A percentile compares a stretch with the other conserved stretches of the same genome.
Evolutionary conservation across 2,329 filamentous ascomycete species (phyloP).

Genomic region (Balansia obtecta): DNA sequence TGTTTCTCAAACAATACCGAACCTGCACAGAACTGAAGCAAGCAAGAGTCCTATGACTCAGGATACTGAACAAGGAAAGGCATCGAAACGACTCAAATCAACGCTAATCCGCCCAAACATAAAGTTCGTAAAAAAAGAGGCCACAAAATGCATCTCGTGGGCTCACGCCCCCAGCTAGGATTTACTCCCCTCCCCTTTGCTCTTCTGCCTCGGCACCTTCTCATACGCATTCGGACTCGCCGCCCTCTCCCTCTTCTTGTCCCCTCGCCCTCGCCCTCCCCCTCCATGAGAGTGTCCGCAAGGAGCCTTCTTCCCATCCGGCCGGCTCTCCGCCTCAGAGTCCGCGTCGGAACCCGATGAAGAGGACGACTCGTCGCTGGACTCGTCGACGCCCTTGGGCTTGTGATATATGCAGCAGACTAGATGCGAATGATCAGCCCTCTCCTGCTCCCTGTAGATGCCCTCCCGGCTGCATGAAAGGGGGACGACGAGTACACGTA

Average conservation of each 20-base stretch:
- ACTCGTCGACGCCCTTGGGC: constrained; percentile 69
- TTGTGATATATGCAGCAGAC: constrained; percentile 99
- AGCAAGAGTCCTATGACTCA: no score
- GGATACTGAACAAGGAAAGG: no score
- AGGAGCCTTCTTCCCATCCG: constrained; percentile 17
- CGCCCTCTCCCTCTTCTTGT: constrained; percentile 27
- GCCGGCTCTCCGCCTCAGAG: constrained; percentile 24
- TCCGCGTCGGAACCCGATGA: constrained; percentile 44
- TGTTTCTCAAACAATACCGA: no score
- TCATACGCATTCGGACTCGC: constrained; percentile 76
- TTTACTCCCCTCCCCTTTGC: constrained; percentile 12
- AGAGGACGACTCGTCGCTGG: constrained; percentile 52
- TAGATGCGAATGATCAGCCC: constrained; percentile 21
- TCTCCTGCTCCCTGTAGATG: not conserved
- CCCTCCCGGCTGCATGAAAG: not conserved
- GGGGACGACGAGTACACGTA: constrained; percentile 21
- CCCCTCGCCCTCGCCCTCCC: constrained; percentile 15
- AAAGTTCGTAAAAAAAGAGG: no score
- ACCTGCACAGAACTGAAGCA: no score
- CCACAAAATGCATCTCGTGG: no score
- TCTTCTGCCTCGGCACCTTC: constrained; percentile 45
- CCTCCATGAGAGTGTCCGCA: constrained; percentile 23
- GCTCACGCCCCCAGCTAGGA: no score
- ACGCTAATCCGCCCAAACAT: no score
- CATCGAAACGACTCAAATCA: no score